Percentiles rank a stretch among this genome's conserved stretches.
Conservation (phyloP, 441 rosid species). For the Syzygium syzygioides region DNA sequence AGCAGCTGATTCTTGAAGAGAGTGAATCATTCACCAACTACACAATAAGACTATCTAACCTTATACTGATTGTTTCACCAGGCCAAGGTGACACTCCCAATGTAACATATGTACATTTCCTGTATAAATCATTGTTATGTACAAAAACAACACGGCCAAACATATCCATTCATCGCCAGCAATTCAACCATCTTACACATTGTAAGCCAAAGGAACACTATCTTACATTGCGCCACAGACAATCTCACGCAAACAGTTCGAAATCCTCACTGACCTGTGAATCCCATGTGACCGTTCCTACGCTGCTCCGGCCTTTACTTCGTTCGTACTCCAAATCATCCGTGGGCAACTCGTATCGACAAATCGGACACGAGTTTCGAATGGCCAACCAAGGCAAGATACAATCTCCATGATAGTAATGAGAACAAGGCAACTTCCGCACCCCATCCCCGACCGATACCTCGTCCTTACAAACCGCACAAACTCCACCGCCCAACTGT, state of each 20-base stretch:
- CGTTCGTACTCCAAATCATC: conserved; percentile 19
- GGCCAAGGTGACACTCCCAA: neutral
- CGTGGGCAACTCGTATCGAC: conserved; percentile 21
- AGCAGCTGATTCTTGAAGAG: neutral
- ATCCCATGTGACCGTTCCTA: neutral
- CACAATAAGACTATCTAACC: neutral
- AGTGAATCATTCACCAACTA: neutral
- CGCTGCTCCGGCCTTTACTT: neutral
- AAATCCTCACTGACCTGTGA: conserved; percentile 8
- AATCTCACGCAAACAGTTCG: conserved; percentile 9
- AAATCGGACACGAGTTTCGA: conserved; percentile 17
- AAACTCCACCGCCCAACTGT: conserved; percentile 5
- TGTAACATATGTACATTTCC: neutral
- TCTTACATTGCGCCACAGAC: neutral
- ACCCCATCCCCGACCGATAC: conserved; percentile 10
- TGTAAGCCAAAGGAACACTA: neutral
- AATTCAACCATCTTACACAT: neutral
- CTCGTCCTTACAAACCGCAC: conserved; percentile 23
- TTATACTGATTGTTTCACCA: neutral
- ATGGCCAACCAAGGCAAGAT: conserved; percentile 20
- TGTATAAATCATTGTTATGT: neutral
- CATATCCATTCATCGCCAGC: neutral
- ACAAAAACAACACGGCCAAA: neutral
- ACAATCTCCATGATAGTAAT: conserved; percentile 20
- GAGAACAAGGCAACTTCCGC: conserved; percentile 17